Base-by-base conservation (phyloP, 2,329 filamentous ascomycete genomes). In the Stemphylium beticola region DNA sequence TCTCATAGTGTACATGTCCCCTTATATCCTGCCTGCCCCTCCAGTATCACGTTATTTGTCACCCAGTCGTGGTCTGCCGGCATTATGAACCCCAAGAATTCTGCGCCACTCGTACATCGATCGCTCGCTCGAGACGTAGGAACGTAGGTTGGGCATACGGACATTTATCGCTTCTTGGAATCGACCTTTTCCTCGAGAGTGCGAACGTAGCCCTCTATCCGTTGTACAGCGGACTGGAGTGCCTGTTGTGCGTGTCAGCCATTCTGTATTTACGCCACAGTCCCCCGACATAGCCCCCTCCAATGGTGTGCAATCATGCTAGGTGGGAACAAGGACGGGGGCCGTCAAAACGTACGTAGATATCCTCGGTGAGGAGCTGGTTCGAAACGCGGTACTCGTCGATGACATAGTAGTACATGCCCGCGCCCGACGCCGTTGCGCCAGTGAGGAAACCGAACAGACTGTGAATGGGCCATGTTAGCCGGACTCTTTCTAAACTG, bases 321-420 rank as follows among this genome's bases (percentile, higher is more conserved):
- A 15, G 15, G 24, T 1, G 32, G 8, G 6, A 15, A 14, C 6
- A 11, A 29, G 15, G 41, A 31, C 32, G 24, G 15, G 11, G 2
- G n/a, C 11, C 15, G 17, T 17, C 26, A 15, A 50, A 50, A 88
- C 91, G 77, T 85, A 97, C 93, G 78, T 93, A 93, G 76, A 98
- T 96, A 78, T 98, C 93, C 79, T 96, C 92, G 57, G 89, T 93
- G 78, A 98, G 81, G 72, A 97, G 84, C 79, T 96, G 91, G 80
- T 97, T 98, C 66, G 92, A 91, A 38, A 92, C 83, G 79, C 92
- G 92, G 82, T 97, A 98, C 77, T 98, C 93, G 74, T 93, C 87
- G 67, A 98, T 80, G 64, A 96, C 85, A 77, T 98, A 98, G 76
- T 91, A 92, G 81, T 97, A 98, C 67, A 96, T 89, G 54, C 86